Base-by-base conservation (phyloP, 2,329 filamentous ascomycete species). In the Emergomyces orientalis region DNA sequence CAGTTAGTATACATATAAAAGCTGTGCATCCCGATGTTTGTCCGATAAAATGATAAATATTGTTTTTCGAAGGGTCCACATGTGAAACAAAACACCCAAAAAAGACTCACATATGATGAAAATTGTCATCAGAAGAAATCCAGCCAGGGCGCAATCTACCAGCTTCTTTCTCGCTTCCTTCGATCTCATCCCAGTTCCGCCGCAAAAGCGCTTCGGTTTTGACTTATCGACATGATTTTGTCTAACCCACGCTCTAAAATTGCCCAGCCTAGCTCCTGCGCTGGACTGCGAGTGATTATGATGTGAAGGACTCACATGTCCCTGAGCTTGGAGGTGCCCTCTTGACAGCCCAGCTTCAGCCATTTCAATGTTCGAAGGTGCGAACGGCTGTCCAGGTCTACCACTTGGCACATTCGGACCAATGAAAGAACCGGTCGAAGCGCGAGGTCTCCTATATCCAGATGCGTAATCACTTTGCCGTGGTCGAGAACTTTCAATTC, bases 61-160 rank as follows among this genome's bases (percentile, higher is more conserved):
- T 30, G 34, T 27, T 4, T 58, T 14, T 57, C 7, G 3, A 14
- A 30, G 22, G 43, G 55, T 17, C n/a, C 22, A 27, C 2, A 49
- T 11, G 4, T 41, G 7, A 19, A 41, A 39, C 39, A 54, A 13
- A 19, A 54, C 27, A 14, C 19, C n/a, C n/a, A n/a, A 17, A 63
- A 51, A 52, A 30, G 60, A 37, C 87, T 77, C 82, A 91, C 88
- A 92, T 43, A 88, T 79, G 60, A 82, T 76, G 51, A 90, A 71
- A 56, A 88, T 78, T 37, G 82, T 71, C 5, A 82, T 71, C 11
- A 90, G 73, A 62, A 90, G 84, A 6, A 82, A 65, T 0, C 87
- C 88, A 6, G 88, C 88, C 7, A 89, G 81, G 30, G 88, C 79
- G 70, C 84, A 87, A 39, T 81, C 81, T 62, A 87, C 69, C 47